phyloP scores from a whole-genome alignment of 2,329 filamentous ascomycete species.

The Plenodomus tracheiphilus region DNA sequence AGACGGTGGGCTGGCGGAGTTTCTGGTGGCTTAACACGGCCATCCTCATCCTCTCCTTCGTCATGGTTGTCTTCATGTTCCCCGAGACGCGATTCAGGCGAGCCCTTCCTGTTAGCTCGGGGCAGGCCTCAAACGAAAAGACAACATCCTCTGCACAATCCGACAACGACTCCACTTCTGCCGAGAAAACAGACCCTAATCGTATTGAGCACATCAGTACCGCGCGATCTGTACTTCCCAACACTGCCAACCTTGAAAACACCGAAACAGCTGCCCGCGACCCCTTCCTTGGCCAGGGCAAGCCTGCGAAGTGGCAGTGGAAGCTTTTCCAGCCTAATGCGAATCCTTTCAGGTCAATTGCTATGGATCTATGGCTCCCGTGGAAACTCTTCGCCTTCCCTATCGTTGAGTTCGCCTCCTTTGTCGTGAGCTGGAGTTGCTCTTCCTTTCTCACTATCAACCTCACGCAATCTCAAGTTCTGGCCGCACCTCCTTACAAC shows the following conservation, averaged over 20 bases:
- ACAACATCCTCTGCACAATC: constrained; percentile 12
- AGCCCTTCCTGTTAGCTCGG: constrained; percentile 35
- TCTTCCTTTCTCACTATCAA: constrained; percentile 63
- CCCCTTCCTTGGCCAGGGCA: constrained; percentile 60
- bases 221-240: constrained; percentile 17
- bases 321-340: constrained; percentile 55
- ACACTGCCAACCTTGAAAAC: constrained; percentile 26
- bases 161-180: constrained; percentile 9
- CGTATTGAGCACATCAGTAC: constrained; percentile 31
- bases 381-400: constrained; percentile 66
- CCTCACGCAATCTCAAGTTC: constrained; percentile 60
- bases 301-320: constrained; percentile 61
- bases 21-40: constrained; percentile 70
- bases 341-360: constrained; percentile 51
- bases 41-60: constrained; percentile 53
- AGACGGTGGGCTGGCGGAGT: constrained; percentile 61
- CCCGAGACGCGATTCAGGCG: constrained; percentile 66
- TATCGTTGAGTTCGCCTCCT: constrained; percentile 65
- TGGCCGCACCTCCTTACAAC: constrained; percentile 60
- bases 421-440: constrained; percentile 64
- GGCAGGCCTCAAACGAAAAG: constrained; percentile 23
- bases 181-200: constrained; percentile 22
- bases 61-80: constrained; percentile 62
- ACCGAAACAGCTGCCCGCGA: constrained; percentile 52
- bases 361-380: constrained; percentile 62